Evolutionary conservation across 2,329 filamentous ascomycete species (phyloP).

Genomic region (Trichoderma afroharzianum): DNA sequence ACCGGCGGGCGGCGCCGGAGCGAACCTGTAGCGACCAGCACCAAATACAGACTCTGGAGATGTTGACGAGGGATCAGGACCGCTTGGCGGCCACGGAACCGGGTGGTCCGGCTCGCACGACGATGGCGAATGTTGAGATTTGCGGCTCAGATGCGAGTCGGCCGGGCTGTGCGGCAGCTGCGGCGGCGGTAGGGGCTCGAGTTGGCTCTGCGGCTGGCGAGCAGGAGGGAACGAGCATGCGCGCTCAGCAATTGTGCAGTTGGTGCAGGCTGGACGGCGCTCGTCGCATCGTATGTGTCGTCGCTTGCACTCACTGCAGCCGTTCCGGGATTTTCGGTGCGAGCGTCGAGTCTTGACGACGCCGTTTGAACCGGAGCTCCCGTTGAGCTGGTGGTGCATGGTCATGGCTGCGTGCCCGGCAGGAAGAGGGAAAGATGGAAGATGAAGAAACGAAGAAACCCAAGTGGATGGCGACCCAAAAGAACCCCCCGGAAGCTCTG

Average conservation of each 20-base stretch:
- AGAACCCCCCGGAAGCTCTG: constrained; percentile 3
- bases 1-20: background rate
- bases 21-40: constrained; percentile 9
- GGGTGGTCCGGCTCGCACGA: constrained; percentile 15
- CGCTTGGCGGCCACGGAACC: constrained; percentile 3
- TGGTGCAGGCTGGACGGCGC: constrained; percentile 37
- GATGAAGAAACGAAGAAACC: background rate
- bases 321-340: constrained; percentile 40
- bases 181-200: background rate
- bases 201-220: constrained; percentile 12
- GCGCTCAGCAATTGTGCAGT: constrained; percentile 37
- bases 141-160: constrained; percentile 8
- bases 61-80: background rate
- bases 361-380: constrained; percentile 15
- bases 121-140: constrained; percentile 13
- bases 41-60: constrained; percentile 5
- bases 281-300: constrained; percentile 44
- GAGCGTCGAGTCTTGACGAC: constrained; percentile 33
- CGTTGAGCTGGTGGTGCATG: constrained; percentile 13
- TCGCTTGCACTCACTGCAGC: constrained; percentile 39
- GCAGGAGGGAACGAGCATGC: constrained; percentile 34
- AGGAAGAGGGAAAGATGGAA: background rate
- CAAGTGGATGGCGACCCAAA: background rate
- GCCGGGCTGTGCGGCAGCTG: constrained; percentile 15
- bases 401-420: constrained; percentile 1